Base-by-base conservation (phyloP, 495 filamentous ascomycete species). In the Aspergillus affinis region DNA sequence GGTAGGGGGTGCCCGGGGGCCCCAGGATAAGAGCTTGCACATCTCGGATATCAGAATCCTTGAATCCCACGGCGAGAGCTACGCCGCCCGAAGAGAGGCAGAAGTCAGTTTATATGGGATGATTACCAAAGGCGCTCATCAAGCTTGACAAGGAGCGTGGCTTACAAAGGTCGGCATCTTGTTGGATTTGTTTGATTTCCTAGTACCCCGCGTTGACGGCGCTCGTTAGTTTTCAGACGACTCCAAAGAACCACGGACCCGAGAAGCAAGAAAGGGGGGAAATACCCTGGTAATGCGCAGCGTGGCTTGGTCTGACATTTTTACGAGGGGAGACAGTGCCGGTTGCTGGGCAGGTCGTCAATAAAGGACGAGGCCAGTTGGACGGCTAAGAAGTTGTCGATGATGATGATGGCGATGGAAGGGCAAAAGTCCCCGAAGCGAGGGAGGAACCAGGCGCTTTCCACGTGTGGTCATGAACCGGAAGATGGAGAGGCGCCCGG, bases 1-100 rank as follows among this genome's bases (percentile, higher is more conserved):
- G 92, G 71, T 98, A 98, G 0, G 94, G 93, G 0, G 94, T 96
- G 55, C 93, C 93, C 51, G 94, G 92, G 8, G 95, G 93, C 0
- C 94, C 94, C 55, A 98, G 84, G 60, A 98, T 90, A 51, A 98
- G 73, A 36, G 93, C 95, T 64, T 85, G 87, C 47, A 98, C 89
- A 61, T 93, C 88, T 32, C 92, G 88, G 51, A 97, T 88, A 73
- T 98, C 91, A 58, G 84, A 84, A 69, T 98, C 94, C 36, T 87
- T 80, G 67, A 88, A 96, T 44, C 87, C 86, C 57, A 97, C 91
- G 18, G 92, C 90, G 61, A 97, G 82, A 26, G 92, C 91, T 94
- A 55, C 19, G 50, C 17, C 23, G 12, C n/a, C 50, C n/a, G 27
- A 12, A 23, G 5, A 4, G 4, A 15, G 12, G 36, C 36, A 13